Conservation (phyloP, 2,329 filamentous ascomycete genomes). For the Sarocladium brachiariae region DNA sequence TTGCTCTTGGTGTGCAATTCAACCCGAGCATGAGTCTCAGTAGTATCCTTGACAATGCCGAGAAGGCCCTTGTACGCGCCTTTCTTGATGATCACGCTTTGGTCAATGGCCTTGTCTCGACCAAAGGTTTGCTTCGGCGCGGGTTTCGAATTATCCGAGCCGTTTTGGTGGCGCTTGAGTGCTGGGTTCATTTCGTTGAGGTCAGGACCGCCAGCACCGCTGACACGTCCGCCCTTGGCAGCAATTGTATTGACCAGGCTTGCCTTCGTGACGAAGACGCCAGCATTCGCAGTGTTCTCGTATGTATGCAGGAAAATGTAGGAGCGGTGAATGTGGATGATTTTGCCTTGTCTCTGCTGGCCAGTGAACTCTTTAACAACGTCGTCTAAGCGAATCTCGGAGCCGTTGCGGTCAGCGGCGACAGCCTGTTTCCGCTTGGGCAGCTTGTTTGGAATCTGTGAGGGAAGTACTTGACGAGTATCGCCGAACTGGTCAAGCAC, state of each 20-base stretch:
- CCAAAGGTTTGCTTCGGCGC: slow-evolving; percentile 59
- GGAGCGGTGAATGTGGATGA: slow-evolving; percentile 90
- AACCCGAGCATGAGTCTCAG: slow-evolving; percentile 76
- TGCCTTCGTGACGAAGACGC: slow-evolving; percentile 82
- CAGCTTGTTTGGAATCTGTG: slow-evolving; percentile 85
- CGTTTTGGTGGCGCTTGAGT: slow-evolving; percentile 61
- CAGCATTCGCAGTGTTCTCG: slow-evolving; percentile 74
- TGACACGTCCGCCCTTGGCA: slow-evolving; percentile 84
- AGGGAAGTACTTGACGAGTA: slow-evolving; percentile 74
- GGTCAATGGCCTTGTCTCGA: slow-evolving; percentile 78
- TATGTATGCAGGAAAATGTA: slow-evolving; percentile 86
- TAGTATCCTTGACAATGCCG: slow-evolving; percentile 93
- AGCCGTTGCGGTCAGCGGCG: slow-evolving; percentile 86
- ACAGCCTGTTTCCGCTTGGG: slow-evolving; percentile 77
- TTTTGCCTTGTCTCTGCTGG: slow-evolving; percentile 78
- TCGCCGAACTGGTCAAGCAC: slow-evolving; percentile 89
- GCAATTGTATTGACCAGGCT: slow-evolving; percentile 83
- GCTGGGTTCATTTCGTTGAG: slow-evolving; percentile 90
- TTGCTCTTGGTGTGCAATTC: slow-evolving; percentile 95
- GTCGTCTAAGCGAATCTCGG: slow-evolving; percentile 86
- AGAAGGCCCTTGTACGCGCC: slow-evolving; percentile 88
- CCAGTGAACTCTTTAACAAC: slow-evolving; percentile 86
- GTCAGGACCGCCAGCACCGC: slow-evolving; percentile 62
- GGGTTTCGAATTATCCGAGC: slow-evolving; percentile 36
- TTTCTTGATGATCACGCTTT: slow-evolving; percentile 82